phyloP scores from a whole-genome alignment of 371 early-diverging fungal genomes.

The Actinomucor elegans region DNA sequence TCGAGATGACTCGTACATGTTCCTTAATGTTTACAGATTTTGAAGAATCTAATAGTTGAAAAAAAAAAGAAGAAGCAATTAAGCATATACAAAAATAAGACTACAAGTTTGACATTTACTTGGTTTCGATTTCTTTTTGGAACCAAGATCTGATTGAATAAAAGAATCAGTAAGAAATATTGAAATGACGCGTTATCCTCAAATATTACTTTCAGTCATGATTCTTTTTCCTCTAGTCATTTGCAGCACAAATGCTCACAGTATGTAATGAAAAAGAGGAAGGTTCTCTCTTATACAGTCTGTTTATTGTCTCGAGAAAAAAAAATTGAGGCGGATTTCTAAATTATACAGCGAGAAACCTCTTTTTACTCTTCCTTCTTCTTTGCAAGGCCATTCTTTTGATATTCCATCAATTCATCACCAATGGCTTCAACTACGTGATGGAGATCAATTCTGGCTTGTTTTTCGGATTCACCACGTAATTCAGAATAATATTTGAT shows the following conservation, averaged over 20 bases:
- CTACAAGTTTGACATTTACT: neutral
- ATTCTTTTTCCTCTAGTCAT: conserved; percentile 1
- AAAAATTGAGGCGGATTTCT: too few relatives aligned
- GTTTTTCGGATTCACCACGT: conserved; percentile 51
- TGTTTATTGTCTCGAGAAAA: too few relatives aligned
- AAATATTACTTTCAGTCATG: neutral
- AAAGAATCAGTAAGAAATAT: neutral
- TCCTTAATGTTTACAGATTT: neutral
- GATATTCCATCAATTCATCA: conserved; percentile 53
- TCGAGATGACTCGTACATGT: too few relatives aligned
- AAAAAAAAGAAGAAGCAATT: too few relatives aligned
- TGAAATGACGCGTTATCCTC: neutral
- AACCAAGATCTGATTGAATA: neutral
- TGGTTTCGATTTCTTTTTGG: neutral
- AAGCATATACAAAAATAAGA: neutral
- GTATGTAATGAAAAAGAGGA: too few relatives aligned
- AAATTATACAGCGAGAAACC: too few relatives aligned
- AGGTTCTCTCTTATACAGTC: too few relatives aligned
- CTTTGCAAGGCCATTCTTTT: conserved; percentile 49
- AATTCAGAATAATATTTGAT: conserved; percentile 94
- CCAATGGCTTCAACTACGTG: conserved; percentile 59
- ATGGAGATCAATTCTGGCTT: conserved; percentile 47
- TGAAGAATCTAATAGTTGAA: neutral
- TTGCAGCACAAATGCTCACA: neutral
- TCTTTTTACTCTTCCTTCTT: conserved; percentile 32